Base-by-base conservation (phyloP, 225 moss, liverwort and hornwort species). In the Climacium dendroides region DNA sequence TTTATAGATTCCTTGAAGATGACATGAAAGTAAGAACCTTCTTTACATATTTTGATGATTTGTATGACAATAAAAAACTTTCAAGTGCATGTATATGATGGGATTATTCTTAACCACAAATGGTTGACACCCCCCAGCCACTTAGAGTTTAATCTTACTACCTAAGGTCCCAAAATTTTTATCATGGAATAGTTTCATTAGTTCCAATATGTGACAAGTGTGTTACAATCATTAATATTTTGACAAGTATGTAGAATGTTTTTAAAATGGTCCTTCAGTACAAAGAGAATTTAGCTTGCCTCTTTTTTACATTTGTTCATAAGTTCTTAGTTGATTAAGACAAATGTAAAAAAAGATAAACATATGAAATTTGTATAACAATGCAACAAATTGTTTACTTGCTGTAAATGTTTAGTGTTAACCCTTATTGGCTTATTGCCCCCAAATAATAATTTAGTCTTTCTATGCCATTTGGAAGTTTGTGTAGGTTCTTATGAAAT, bases 51-150 rank as follows among this genome's bases (percentile, higher is more conserved):
- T 19, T 37, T 23, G 20, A 66, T 66, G 20, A n/a, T 66, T 20
- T n/a, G 6, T n/a, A n/a, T 35, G 35, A n/a, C 11, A n/a, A 19
- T 11, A 66, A 66, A 35, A 19, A 19, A 3, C 9, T 37, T 67
- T 37, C 19, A 7, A 37, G 23, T 13, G 7, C 4, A 0, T 12
- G 22, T 22, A 66, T 19, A 11, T 66, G 1, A 20, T 20, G 6
- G 4, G 0, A 66, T 4, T 66, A 11, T 66, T 66, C 8, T 66
- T 37, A 11, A 22, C 22, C 3, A n/a, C 0, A n/a, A 0, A 23
- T 67, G 37, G 7, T 2, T 0, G 0, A 67, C 13, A 2, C 13
- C 7, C 13, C 4, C 3, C 23, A 37, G 4, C 23, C 13, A n/a
- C 4, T 67, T 67, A 23, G 37, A 37, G 0, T 23, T 67, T 13